A percentile compares a stretch with the other conserved stretches of the same genome.
These are phyloP conservation scores for Aegle marmelos DNA, from an alignment of 345 rosid species.

Conservation along the genomic window DNA sequence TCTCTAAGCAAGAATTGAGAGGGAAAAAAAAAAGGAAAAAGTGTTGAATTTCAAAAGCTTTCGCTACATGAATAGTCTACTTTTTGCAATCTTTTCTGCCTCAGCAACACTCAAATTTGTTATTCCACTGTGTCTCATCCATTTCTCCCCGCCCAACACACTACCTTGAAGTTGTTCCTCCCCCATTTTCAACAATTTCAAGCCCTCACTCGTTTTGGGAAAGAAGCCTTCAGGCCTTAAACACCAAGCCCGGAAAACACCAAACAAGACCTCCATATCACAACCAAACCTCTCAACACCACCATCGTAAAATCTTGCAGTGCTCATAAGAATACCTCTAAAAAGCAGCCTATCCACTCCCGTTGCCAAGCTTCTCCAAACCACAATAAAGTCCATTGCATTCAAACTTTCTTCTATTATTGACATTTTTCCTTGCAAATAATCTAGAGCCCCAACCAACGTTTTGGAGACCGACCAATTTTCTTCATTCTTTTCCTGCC, in stretches of 20 bases:
- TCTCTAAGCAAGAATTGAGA: background rate
- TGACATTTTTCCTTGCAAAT: slow-evolving; percentile 74
- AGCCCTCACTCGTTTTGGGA: slow-evolving; percentile 53
- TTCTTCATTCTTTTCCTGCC: slow-evolving; percentile 78
- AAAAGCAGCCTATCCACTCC: slow-evolving; percentile 61
- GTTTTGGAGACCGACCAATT: slow-evolving; percentile 62
- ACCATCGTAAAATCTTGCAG: slow-evolving; percentile 50
- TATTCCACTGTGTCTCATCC: slow-evolving; percentile 62
- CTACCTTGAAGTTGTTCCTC: slow-evolving; percentile 53
- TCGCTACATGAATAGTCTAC: slow-evolving; percentile 40
- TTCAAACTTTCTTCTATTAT: slow-evolving; percentile 56
- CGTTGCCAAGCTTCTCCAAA: slow-evolving; percentile 77
- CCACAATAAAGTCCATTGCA: slow-evolving; percentile 54
- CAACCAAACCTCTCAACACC: slow-evolving; percentile 60
- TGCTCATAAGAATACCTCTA: slow-evolving; percentile 56
- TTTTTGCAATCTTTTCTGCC: slow-evolving; percentile 57
- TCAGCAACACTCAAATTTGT: slow-evolving; percentile 55
- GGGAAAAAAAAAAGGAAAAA: background rate
- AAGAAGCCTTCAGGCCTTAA: slow-evolving; percentile 84
- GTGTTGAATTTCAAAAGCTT: background rate
- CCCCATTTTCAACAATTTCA: slow-evolving; percentile 60
- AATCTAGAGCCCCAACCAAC: slow-evolving; percentile 70
- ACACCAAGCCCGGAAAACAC: slow-evolving; percentile 79
- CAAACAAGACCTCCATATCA: slow-evolving; percentile 67
- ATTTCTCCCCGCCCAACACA: slow-evolving; percentile 34